Evolutionary conservation across 1,139 yeast species (phyloP).

Genomic region (Wickerhamomyces sp.): DNA sequence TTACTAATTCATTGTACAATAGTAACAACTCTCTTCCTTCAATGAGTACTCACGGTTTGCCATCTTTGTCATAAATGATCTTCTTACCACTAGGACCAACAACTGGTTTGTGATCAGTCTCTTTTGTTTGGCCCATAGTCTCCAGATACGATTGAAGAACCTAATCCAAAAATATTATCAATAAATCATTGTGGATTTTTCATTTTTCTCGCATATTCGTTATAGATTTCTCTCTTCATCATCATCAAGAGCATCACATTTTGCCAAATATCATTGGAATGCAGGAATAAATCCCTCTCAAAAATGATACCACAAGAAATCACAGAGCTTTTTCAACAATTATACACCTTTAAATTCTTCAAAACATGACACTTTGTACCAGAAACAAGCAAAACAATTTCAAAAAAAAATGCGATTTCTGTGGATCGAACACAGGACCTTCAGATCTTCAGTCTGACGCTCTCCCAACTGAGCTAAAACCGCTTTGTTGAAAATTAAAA

Average conservation of each 20-base stretch:
- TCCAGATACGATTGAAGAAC: not conserved
- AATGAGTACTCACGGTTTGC: slow-evolving; percentile 67
- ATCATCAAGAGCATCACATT: no score
- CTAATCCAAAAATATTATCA: no score
- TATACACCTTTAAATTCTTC: no score
- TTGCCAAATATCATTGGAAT: no score
- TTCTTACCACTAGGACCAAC: slow-evolving; percentile 60
- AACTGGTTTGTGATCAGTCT: slow-evolving; percentile 28
- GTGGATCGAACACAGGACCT: slow-evolving; percentile 87
- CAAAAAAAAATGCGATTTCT: slow-evolving; percentile 52
- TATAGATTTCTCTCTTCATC: no score
- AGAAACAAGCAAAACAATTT: no score
- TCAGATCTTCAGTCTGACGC: slow-evolving; percentile 87
- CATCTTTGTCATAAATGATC: slow-evolving; percentile 78
- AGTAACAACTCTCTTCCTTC: not conserved
- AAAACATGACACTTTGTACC: no score
- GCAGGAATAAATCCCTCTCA: no score
- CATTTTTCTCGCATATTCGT: not conserved
- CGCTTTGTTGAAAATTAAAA: slow-evolving; percentile 4
- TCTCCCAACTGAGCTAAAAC: slow-evolving; percentile 79
- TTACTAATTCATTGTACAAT: not conserved
- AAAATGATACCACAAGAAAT: no score
- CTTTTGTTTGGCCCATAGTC: not conserved
- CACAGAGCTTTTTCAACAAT: no score
- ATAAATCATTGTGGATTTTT: no score